These are phyloP conservation scores for Arthroderma sp. DNA, from an alignment of 2,329 filamentous ascomycete genomes.

Conservation along the genomic window DNA sequence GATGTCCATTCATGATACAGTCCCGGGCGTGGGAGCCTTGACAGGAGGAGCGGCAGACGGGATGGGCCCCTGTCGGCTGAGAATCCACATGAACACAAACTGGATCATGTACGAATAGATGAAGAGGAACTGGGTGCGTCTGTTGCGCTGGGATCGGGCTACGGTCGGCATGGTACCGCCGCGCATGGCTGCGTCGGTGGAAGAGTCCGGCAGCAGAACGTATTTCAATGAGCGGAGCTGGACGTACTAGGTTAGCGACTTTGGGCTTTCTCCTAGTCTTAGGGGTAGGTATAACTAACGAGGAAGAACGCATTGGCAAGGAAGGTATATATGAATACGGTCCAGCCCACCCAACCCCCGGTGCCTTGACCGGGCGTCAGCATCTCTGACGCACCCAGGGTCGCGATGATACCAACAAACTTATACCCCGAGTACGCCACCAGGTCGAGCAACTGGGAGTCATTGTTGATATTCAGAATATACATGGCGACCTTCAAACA, in stretches of 20 bases:
- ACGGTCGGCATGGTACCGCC: conserved; percentile 53
- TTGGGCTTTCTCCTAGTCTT: background rate
- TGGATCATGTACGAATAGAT: conserved; percentile 91
- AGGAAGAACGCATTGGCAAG: conserved; percentile 90
- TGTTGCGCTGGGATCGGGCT: conserved; percentile 71
- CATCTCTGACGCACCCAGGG: conserved; percentile 66
- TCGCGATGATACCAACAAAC: conserved; percentile 92
- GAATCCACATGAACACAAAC: conserved; percentile 84
- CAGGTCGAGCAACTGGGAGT: conserved; percentile 83
- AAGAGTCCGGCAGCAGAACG: conserved; percentile 77
- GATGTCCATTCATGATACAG: background rate
- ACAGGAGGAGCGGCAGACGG: conserved; percentile 16
- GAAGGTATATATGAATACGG: conserved; percentile 82
- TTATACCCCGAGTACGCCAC: conserved; percentile 98
- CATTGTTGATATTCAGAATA: conserved; percentile 82
- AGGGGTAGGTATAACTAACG: conserved; percentile 44
- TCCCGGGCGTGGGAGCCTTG: background rate
- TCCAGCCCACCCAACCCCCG: conserved; percentile 79
- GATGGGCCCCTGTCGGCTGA: conserved; percentile 44
- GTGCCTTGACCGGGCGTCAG: conserved; percentile 68
- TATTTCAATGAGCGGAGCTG: conserved; percentile 92
- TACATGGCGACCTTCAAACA: conserved; percentile 87
- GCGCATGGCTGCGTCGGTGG: conserved; percentile 51
- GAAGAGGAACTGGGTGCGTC: conserved; percentile 83
- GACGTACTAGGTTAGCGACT: background rate